phyloP scores from a whole-genome alignment of 208 protist genomes.

The Wallacemonas sp. region DNA sequence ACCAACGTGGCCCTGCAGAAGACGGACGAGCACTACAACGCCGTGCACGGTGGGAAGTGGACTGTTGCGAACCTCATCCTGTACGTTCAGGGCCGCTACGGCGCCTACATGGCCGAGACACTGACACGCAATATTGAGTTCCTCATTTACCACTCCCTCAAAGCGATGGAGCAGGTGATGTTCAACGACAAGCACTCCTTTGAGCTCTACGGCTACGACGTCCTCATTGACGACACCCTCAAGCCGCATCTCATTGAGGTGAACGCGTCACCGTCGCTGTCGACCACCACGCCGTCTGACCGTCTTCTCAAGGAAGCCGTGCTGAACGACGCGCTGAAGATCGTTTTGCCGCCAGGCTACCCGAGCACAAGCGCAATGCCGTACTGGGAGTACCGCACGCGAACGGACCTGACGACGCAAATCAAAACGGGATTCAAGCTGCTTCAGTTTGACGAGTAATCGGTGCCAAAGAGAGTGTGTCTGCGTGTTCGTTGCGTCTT shows the following conservation, averaged over 20 bases:
- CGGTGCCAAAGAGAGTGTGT: no score
- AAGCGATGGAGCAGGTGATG: slow-evolving; percentile 89
- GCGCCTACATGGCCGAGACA: slow-evolving; percentile 62
- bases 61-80: slow-evolving; percentile 82
- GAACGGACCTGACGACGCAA: slow-evolving; percentile 74
- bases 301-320: slow-evolving; percentile 86
- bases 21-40: slow-evolving; percentile 92
- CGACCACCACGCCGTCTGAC: slow-evolving; percentile 80
- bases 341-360: slow-evolving; percentile 81
- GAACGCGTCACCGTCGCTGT: slow-evolving; percentile 92
- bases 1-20: slow-evolving; percentile 98
- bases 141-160: slow-evolving; percentile 92
- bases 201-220: slow-evolving; percentile 98
- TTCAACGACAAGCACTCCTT: slow-evolving; percentile 96
- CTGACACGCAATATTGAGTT: slow-evolving; percentile 91
- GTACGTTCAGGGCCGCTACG: slow-evolving; percentile 81
- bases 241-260: slow-evolving; percentile 98
- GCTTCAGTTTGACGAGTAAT: slow-evolving; percentile 34
- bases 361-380: slow-evolving; percentile 52
- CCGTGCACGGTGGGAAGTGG: slow-evolving; percentile 95
- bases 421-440: slow-evolving; percentile 71
- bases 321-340: slow-evolving; percentile 76
- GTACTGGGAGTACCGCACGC: slow-evolving; percentile 82
- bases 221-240: slow-evolving; percentile 95
- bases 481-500: no score